phyloP scores from a whole-genome alignment of 2,329 filamentous ascomycete genomes.

The Pseudogymnoascus sp. region DNA sequence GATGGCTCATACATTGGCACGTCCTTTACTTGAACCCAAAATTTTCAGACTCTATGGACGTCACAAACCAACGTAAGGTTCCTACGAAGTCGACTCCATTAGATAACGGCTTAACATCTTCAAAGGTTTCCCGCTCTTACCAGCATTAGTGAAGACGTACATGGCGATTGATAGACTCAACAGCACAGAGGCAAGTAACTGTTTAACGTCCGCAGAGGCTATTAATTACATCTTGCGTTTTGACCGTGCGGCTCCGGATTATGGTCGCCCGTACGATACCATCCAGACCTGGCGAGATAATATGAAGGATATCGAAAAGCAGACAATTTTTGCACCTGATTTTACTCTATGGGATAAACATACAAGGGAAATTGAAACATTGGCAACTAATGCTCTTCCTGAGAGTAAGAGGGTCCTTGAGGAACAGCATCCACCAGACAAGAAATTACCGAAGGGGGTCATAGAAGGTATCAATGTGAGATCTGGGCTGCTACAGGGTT shows the following conservation, averaged over 20 bases:
- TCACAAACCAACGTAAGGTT: background rate
- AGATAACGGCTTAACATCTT: background rate
- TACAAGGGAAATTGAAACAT: background rate
- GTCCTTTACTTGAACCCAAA: background rate
- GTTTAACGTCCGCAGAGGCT: background rate
- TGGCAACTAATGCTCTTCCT: background rate
- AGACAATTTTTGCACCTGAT: background rate
- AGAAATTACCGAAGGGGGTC: background rate
- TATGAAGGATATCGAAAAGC: background rate
- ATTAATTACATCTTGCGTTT: background rate
- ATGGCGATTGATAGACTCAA: background rate
- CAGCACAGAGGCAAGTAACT: background rate
- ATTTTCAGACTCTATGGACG: background rate
- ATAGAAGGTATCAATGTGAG: background rate
- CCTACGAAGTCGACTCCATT: background rate
- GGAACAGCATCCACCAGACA: background rate
- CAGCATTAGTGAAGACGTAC: background rate
- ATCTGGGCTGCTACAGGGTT: background rate
- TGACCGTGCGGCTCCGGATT: background rate
- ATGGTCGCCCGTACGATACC: background rate
- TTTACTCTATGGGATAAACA: background rate
- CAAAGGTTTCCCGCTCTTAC: background rate
- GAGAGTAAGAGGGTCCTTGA: background rate
- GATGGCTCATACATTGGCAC: background rate
- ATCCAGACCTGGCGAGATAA: background rate